Percentiles rank a stretch among this genome's conserved stretches.
Conservation (phyloP, 139 green algal genomes). For the Mesotaenium endlicherianum region DNA sequence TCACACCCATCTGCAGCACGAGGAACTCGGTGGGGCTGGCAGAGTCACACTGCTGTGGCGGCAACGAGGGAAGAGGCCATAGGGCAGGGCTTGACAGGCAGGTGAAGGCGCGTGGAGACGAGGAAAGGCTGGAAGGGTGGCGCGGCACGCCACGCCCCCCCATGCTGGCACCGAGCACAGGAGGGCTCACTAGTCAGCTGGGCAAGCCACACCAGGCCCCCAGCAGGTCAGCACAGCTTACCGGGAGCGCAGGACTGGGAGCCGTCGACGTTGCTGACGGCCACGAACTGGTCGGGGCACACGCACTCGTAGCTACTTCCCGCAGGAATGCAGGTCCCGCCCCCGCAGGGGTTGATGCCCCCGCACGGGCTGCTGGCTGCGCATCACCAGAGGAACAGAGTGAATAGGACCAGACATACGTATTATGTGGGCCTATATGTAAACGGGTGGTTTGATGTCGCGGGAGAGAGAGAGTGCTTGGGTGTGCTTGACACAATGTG, state of each 20-base stretch:
- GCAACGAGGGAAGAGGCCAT: not conserved
- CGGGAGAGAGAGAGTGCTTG: too few relatives aligned
- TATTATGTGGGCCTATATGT: not conserved
- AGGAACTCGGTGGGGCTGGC: too few relatives aligned
- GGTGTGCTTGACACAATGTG: not conserved
- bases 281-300: not conserved
- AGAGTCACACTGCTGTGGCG: too few relatives aligned
- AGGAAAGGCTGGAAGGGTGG: not conserved
- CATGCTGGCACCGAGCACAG: not conserved
- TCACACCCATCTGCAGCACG: too few relatives aligned
- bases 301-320: conserved; percentile 2
- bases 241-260: conserved; percentile 9
- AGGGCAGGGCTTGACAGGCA: too few relatives aligned
- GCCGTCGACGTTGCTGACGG: conserved; percentile 14
- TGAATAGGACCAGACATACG: not conserved
- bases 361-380: not conserved
- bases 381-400: not conserved
- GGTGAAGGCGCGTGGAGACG: not conserved
- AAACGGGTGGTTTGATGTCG: not conserved
- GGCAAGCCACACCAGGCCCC: not conserved
- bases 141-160: not conserved
- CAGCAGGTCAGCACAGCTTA: not conserved
- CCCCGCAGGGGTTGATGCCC: not conserved
- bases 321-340: not conserved
- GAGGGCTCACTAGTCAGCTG: not conserved